A percentile compares a stretch with the other conserved stretches of the same genome.
Conservation (phyloP, 2,329 filamentous ascomycete genomes). For the Madurella fahalii region DNA sequence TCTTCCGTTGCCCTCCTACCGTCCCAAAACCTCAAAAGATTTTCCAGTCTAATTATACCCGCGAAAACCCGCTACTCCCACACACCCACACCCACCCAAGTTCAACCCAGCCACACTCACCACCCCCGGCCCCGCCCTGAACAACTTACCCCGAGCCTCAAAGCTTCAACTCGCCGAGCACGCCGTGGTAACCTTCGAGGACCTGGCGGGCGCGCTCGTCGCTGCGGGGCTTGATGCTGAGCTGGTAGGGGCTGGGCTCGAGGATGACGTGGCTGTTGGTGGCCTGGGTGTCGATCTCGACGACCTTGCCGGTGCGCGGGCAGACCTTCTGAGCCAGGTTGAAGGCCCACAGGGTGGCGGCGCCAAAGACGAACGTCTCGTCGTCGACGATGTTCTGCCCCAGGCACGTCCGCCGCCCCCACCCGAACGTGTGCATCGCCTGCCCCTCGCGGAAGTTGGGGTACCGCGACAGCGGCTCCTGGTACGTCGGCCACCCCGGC, state of each 20-base stretch:
- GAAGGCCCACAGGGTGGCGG: constrained; percentile 48
- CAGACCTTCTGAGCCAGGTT: constrained; percentile 39
- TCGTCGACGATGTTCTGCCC: constrained; percentile 60
- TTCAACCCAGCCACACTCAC: background rate
- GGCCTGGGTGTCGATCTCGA: constrained; percentile 46
- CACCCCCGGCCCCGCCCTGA: background rate
- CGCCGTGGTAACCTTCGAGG: constrained; percentile 26
- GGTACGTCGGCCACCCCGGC: constrained; percentile 59
- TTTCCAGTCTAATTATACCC: too few species aligned
- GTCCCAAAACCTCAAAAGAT: too few species aligned
- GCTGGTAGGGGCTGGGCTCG: constrained; percentile 45
- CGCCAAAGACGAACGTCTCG: constrained; percentile 50
- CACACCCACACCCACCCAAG: too few species aligned
- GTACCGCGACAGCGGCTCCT: constrained; percentile 59
- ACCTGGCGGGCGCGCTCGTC: constrained; percentile 37
- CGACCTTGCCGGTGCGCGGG: constrained; percentile 38
- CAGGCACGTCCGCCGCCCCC: constrained; percentile 59
- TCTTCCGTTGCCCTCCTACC: too few species aligned
- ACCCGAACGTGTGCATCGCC: constrained; percentile 62
- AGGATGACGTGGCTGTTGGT: constrained; percentile 52
- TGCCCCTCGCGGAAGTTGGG: constrained; percentile 57
- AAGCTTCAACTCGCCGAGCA: constrained; percentile 16
- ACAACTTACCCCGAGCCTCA: background rate
- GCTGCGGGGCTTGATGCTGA: constrained; percentile 42
- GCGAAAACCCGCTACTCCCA: too few species aligned